Evolutionary conservation across 441 rosid species (phyloP).

Genomic region (Croton setiger): DNA sequence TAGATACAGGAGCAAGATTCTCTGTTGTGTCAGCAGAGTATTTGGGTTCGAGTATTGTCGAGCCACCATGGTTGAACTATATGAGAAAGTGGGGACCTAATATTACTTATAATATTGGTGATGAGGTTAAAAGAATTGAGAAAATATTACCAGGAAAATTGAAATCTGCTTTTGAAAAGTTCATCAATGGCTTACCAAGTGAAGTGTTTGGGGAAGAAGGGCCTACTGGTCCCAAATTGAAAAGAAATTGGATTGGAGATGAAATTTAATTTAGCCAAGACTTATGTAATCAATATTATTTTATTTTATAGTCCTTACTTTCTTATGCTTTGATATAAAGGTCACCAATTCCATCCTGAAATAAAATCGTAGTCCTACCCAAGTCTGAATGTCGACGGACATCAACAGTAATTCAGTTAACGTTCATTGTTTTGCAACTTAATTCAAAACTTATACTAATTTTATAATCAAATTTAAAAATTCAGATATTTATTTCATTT

Average conservation of each 20-base stretch:
- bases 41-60: slow-evolving; percentile 34
- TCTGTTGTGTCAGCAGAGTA: slow-evolving; percentile 50
- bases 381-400: no score
- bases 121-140: slow-evolving; percentile 42
- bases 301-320: no score
- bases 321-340: no score
- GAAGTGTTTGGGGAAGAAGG: slow-evolving; percentile 83
- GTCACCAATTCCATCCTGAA: no score
- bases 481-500: no score
- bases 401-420: no score
- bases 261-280: slow-evolving; percentile 26
- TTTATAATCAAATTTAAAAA: no score
- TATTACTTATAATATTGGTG: slow-evolving; percentile 44
- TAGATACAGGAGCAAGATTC: slow-evolving; percentile 44
- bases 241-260: slow-evolving; percentile 62
- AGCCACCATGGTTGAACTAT: slow-evolving; percentile 72
- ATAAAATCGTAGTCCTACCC: no score
- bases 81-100: slow-evolving; percentile 78
- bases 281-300: no score
- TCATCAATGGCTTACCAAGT: slow-evolving; percentile 46
- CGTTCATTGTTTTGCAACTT: no score
- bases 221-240: slow-evolving; percentile 83
- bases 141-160: slow-evolving; percentile 49
- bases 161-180: slow-evolving; percentile 49
- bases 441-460: no score